Base-by-base conservation (phyloP, 257 asterid genomes). In the Petrea volubilis region DNA sequence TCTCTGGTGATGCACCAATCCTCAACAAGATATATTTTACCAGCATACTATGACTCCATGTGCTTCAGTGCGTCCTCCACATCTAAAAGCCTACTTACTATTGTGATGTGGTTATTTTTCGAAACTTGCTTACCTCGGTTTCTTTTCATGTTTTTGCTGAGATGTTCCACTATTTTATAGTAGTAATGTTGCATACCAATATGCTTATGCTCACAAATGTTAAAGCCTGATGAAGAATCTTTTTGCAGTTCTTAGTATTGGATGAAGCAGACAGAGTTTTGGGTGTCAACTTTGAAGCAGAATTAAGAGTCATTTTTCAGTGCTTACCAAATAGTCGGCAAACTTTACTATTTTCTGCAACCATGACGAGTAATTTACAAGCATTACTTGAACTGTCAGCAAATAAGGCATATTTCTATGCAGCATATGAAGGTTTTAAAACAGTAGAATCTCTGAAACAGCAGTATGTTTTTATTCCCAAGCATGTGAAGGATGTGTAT, bases 251-350 rank as follows among this genome's bases (percentile, higher is more conserved):
- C 82, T 73, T 95, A 59, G 98, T 95, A 17, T 76, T 95, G 83
- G 99, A 95, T 82, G 99, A 95, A 86, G 99, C 99, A 43, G 99
- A 95, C 80, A 86, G 96, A 76, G 86, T 95, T 52, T 78, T 95
- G 74, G 98, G 90, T 58, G 92, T 81, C 52, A 92, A 92, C 71
- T 95, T 95, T 82, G 98, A 90, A 82, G 90, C 71, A 53, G 99
- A 90, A 60, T 82, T 95, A 52, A 83, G 88, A 73, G 91, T 76
- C 65, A 85, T 95, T 28, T 92, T 95, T 84, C 87, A 82, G 81
- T 95, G 98, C 78, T 73, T 95, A 70, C 98, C 99, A 41, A 95
- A 83, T 84, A 83, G 72, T 29, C 82, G 98, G 41, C 99, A 95
- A 82, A 95, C 99, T 53, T 82, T 95, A 69, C 85, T 95, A 18